Evolutionary conservation across 1,284 basidiomycete species (phyloP).

Genomic region (Trametes hirsuta): DNA sequence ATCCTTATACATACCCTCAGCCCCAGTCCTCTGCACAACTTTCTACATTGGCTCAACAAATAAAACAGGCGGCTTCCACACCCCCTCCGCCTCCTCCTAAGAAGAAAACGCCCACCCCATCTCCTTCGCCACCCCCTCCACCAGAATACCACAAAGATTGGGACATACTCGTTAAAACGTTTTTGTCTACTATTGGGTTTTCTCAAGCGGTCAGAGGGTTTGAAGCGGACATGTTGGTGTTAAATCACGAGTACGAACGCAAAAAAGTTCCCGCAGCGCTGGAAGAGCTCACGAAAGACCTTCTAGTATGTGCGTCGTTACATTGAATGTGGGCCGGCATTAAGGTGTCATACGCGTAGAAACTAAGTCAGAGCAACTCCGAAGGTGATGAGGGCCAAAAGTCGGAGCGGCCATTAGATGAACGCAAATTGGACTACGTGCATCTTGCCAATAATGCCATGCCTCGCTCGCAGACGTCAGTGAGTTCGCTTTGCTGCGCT

Average conservation of each 20-base stretch:
- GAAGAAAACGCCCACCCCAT: conserved; percentile 22
- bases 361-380: conserved; percentile 21
- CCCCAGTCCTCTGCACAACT: not conserved
- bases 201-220: conserved; percentile 65
- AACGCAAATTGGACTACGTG: conserved; percentile 66
- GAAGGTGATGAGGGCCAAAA: conserved; percentile 17
- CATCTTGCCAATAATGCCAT: conserved; percentile 47
- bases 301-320: conserved; percentile 49
- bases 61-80: not conserved
- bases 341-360: not conserved
- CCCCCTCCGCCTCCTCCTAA: conserved; percentile 6
- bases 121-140: conserved; percentile 40
- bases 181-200: conserved; percentile 59
- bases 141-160: conserved; percentile 56
- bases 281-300: conserved; percentile 49
- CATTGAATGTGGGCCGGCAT: no score
- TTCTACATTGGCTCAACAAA: not conserved
- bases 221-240: conserved; percentile 68
- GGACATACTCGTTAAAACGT: conserved; percentile 60
- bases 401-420: conserved; percentile 49
- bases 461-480: conserved; percentile 58
- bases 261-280: conserved; percentile 58
- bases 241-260: conserved; percentile 68
- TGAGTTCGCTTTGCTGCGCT: conserved; percentile 37
- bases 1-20: conserved; percentile 16